Percentiles rank a stretch among this genome's conserved stretches.
These are phyloP conservation scores for Vaccinium vitisidaea DNA, from an alignment of 148 eudicot species.

Conservation along the genomic window DNA sequence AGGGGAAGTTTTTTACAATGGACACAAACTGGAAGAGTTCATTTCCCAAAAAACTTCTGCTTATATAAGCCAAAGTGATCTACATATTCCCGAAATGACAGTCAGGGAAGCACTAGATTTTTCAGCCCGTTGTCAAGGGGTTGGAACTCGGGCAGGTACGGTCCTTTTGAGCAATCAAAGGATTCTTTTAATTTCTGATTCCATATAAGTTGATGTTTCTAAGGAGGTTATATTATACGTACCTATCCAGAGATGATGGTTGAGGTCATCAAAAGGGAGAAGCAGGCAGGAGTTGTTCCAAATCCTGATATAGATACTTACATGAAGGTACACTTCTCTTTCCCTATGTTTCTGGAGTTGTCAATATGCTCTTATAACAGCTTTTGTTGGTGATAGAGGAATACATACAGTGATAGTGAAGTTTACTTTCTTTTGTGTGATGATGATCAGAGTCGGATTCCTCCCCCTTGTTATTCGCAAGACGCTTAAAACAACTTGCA, in stretches of 20 bases:
- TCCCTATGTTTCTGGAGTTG: background rate
- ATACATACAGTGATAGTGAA: no score
- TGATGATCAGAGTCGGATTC: no score
- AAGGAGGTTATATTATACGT: background rate
- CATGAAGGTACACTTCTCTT: slow-evolving; percentile 21
- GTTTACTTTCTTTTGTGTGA: no score
- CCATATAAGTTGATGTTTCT: background rate
- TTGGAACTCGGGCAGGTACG: slow-evolving; percentile 23
- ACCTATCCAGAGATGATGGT: slow-evolving; percentile 15
- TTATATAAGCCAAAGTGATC: slow-evolving; percentile 24
- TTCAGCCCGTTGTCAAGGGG: slow-evolving; percentile 23
- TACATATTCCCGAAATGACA: slow-evolving; percentile 28
- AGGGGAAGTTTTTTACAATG: slow-evolving; percentile 24
- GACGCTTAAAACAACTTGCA: no score
- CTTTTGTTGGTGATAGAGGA: no score
- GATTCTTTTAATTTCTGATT: background rate
- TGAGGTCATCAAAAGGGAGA: slow-evolving; percentile 28
- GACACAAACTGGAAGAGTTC: slow-evolving; percentile 27
- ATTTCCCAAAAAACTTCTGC: slow-evolving; percentile 26
- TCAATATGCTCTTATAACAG: no score
- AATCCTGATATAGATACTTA: slow-evolving; percentile 21
- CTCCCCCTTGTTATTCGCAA: no score
- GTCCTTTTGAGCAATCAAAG: background rate
- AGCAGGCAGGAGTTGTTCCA: slow-evolving; percentile 23
- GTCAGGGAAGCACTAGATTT: slow-evolving; percentile 28